These are phyloP conservation scores for Catenaria anguillulae DNA, from an alignment of 371 early-diverging fungal species.

Conservation along the genomic window DNA sequence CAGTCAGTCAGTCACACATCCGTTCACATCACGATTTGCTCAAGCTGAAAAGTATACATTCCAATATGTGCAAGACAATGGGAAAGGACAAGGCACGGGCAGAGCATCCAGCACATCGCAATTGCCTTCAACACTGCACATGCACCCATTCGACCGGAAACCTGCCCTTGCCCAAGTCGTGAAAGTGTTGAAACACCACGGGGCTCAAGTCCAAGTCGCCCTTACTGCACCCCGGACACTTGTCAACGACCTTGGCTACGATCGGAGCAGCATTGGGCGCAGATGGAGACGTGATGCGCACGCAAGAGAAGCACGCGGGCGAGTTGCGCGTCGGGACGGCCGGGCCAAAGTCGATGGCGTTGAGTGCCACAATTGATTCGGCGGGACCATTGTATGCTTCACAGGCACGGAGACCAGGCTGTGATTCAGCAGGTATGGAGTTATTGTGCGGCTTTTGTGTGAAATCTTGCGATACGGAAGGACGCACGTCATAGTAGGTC, in stretches of 20 bases:
- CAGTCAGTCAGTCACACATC: no score
- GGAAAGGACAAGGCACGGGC: no score
- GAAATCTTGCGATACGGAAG: no score
- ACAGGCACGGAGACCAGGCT: not conserved
- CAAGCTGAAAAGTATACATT: no score
- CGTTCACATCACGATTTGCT: no score
- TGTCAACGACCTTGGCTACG: not conserved
- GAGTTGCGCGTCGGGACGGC: not conserved
- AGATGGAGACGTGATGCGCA: not conserved
- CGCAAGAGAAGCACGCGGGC: not conserved
- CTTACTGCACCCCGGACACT: not conserved
- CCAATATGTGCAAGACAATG: no score
- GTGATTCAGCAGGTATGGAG: no score
- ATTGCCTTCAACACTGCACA: no score
- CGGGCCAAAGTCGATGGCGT: not conserved
- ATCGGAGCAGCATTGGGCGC: not conserved
- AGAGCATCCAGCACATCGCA: no score
- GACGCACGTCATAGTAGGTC: conserved; percentile 1
- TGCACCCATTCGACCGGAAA: not conserved
- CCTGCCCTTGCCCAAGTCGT: not conserved
- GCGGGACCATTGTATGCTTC: not conserved
- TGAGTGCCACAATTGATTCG: not conserved
- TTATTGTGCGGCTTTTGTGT: no score
- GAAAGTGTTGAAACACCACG: not conserved
- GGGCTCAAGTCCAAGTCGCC: not conserved